phyloP scores from a whole-genome alignment of 306 rosid genomes.

The Cajanus cajan region DNA sequence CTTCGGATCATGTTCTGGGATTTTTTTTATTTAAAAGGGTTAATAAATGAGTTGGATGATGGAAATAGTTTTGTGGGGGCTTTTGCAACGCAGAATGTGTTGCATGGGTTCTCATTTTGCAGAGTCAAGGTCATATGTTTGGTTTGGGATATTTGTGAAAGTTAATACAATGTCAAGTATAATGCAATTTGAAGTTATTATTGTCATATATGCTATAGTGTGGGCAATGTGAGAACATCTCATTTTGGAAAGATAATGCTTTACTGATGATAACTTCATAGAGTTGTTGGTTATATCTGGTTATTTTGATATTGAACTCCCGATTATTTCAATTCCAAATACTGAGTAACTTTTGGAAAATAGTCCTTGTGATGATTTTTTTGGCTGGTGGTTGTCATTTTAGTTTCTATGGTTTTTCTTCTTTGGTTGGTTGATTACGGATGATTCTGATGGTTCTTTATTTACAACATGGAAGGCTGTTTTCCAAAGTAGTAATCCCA shows the following conservation, averaged over 20 bases:
- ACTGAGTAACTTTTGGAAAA: not conserved
- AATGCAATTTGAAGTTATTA: conserved; percentile 18
- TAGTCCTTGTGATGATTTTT: not conserved
- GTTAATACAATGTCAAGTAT: conserved; percentile 34
- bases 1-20: conserved; percentile 59
- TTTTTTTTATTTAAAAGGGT: conserved; percentile 47
- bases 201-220: not conserved
- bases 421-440: not conserved
- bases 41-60: conserved; percentile 45
- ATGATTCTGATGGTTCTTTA: not conserved
- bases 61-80: conserved; percentile 41
- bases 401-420: not conserved
- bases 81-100: conserved; percentile 42
- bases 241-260: conserved; percentile 33
- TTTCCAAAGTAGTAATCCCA: not conserved
- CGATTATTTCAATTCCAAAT: conserved; percentile 18
- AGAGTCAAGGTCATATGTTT: conserved; percentile 41
- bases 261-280: conserved; percentile 26
- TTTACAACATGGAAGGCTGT: not conserved
- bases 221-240: conserved; percentile 21
- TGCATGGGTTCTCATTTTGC: conserved; percentile 46
- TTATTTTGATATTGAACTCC: conserved; percentile 28
- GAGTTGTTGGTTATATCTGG: conserved; percentile 28
- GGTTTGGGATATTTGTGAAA: conserved; percentile 38
- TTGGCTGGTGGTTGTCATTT: not conserved